Conservation (phyloP, 2,329 filamentous ascomycete species). For the Lachnellula occidentalis region DNA sequence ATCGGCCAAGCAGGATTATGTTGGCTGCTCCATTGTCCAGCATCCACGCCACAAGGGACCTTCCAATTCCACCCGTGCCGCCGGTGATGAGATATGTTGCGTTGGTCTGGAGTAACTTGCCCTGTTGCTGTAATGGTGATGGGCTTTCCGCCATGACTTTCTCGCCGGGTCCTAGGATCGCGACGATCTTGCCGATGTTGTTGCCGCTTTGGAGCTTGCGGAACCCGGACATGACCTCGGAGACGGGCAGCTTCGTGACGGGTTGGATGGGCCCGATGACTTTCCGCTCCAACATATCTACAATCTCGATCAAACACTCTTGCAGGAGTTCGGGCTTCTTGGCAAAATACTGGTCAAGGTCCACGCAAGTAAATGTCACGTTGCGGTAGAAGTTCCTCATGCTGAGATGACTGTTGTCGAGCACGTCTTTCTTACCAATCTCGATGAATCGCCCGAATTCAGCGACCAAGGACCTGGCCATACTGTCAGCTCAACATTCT, state of each 20-base stretch:
- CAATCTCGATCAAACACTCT: not conserved
- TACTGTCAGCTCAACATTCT: not conserved
- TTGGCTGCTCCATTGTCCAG: too few relatives aligned
- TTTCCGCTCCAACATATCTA: not conserved
- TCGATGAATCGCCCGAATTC: slow-evolving; percentile 33
- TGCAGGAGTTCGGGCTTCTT: too few relatives aligned
- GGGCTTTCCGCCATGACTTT: not conserved
- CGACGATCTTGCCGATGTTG: not conserved
- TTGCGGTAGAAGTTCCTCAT: too few relatives aligned
- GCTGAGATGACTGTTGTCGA: too few relatives aligned
- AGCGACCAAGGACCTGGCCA: slow-evolving; percentile 29
- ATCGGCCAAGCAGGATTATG: too few relatives aligned
- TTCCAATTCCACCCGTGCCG: too few relatives aligned
- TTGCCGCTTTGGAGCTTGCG: not conserved
- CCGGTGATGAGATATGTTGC: too few relatives aligned
- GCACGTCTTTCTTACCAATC: slow-evolving; percentile 26
- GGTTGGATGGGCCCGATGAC: not conserved
- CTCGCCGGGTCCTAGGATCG: not conserved
- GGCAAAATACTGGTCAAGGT: too few relatives aligned
- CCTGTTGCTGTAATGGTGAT: not conserved
- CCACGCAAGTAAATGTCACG: too few relatives aligned
- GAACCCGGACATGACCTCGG: not conserved
- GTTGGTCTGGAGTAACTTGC: too few relatives aligned
- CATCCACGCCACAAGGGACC: too few relatives aligned
- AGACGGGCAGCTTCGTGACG: not conserved